Base-by-base conservation (phyloP, 495 filamentous ascomycete genomes). In the Penicillium waksmanii region DNA sequence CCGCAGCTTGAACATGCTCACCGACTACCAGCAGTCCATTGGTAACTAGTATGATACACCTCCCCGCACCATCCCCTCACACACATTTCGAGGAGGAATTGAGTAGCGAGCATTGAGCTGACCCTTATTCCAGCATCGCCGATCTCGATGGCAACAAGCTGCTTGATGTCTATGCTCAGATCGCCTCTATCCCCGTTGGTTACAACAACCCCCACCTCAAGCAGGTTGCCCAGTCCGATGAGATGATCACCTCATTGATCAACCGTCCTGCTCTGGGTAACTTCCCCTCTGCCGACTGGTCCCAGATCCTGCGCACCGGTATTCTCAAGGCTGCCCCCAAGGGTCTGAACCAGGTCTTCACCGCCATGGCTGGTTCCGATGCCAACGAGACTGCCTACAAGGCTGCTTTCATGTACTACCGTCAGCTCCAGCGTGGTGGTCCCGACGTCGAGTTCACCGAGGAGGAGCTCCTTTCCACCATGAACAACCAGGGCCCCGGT, bases 301-400 rank as follows among this genome's bases (percentile, higher is more conserved):
- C 90, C 42, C 73, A 89, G 13, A 85, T 96, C 58, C 85, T 98
- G 62, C 85, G 88, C 76, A 89, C 87, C n/a, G 93, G 93, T 71
- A 85, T 96, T 51, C 85, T 98, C 61, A 87, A 84, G 68, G 94
- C 91, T 52, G 93, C 96, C 6, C 95, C 95, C 48, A 92, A 89
- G 72, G 95, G 96, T 17, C 80, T 97, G 65, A 78, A 96, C 82
- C 92, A 98, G 74, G 95, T 98, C 66, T 98, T 98, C 83, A 98
- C 95, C 23, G 94, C 89, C 64, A 91, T 93, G 86, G 86, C 94
- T 53, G 95, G 95, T 63, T 96, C 92, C 9, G 95, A 98, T 70
- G 96, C 95, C 74, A 98, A 97, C 80, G 96, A 99, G 77, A 92
- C 92, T n/a, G 96, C 96, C 51, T 99, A 93, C 84, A 98, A 98